Evolutionary conservation across 2,329 filamentous ascomycete species (phyloP).

Genomic region (Metarhizium anisopliae): DNA sequence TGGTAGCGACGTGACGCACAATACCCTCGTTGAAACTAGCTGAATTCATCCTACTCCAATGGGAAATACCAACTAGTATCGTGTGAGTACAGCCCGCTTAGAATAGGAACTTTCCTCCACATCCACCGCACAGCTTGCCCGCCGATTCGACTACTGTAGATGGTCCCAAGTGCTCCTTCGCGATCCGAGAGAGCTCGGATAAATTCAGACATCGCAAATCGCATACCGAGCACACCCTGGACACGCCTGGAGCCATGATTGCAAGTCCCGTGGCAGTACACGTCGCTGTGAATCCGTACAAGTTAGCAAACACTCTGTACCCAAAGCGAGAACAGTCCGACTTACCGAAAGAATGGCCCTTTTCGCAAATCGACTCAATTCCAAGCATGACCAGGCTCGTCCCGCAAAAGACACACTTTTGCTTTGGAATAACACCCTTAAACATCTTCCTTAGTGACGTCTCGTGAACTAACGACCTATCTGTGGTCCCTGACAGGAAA

Average conservation of each 20-base stretch:
- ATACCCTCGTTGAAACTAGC: no score
- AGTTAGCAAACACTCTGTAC: neutral
- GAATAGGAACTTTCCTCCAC: slow-evolving; percentile 33
- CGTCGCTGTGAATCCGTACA: slow-evolving; percentile 25
- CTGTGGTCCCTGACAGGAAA: slow-evolving; percentile 18
- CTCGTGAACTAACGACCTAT: slow-evolving; percentile 7
- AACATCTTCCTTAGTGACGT: slow-evolving; percentile 29
- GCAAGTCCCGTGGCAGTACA: slow-evolving; percentile 46
- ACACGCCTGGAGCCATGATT: slow-evolving; percentile 44
- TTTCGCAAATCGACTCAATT: slow-evolving; percentile 28
- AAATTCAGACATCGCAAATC: slow-evolving; percentile 39
- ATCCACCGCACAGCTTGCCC: slow-evolving; percentile 28
- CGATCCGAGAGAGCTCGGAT: slow-evolving; percentile 29
- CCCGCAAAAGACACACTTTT: slow-evolving; percentile 41
- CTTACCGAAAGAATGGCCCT: slow-evolving; percentile 32
- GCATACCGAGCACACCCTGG: slow-evolving; percentile 46
- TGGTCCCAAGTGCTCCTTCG: slow-evolving; percentile 18
- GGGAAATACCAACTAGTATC: neutral
- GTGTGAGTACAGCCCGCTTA: neutral
- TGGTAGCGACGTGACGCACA: neutral
- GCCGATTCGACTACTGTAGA: slow-evolving; percentile 20
- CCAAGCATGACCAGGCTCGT: slow-evolving; percentile 22
- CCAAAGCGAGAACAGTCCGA: neutral
- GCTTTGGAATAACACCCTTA: slow-evolving; percentile 20
- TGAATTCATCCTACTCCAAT: no score